Conservation (phyloP, 495 filamentous ascomycete genomes). For the Penicillium bovifimosum region DNA sequence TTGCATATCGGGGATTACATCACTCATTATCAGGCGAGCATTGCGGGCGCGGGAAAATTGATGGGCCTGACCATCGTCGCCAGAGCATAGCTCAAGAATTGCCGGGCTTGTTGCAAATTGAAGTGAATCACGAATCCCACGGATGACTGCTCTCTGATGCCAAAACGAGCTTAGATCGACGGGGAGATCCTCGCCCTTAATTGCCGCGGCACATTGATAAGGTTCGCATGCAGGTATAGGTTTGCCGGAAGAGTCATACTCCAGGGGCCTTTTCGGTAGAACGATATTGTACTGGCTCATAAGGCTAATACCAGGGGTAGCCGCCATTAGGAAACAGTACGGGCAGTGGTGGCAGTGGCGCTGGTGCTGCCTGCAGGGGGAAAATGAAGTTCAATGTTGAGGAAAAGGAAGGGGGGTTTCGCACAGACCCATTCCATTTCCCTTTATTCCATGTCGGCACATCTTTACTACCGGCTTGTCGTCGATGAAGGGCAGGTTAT, state of each 20-base stretch:
- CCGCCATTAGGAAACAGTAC: constrained; percentile 13
- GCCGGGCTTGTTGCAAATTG: constrained; percentile 12
- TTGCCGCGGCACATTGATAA: constrained; percentile 13
- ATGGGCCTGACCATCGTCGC: constrained; percentile 6
- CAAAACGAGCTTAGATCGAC: constrained; percentile 10
- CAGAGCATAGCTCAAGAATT: constrained; percentile 14
- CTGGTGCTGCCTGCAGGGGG: constrained; percentile 15
- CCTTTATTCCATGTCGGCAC: no score
- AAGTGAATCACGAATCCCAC: constrained; percentile 13
- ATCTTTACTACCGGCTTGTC: no score
- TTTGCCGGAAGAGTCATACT: no score
- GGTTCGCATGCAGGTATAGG: no score
- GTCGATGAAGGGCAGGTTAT: no score
- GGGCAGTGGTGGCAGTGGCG: constrained; percentile 5
- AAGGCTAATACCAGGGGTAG: constrained; percentile 13
- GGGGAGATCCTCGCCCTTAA: constrained; percentile 11
- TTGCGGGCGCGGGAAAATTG: constrained; percentile 19
- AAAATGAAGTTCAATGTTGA: constrained; percentile 15
- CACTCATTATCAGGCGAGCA: constrained; percentile 37
- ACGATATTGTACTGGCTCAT: constrained; percentile 16
- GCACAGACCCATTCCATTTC: no score
- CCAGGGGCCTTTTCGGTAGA: no score
- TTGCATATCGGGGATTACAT: constrained; percentile 28
- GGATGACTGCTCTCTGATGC: constrained; percentile 13
- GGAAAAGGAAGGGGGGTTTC: constrained; percentile 12